A percentile compares a stretch with the other conserved stretches of the same genome.
Evolutionary conservation across 331 rosid genomes (phyloP).

Genomic region (Rhamnella rubrinervis): DNA sequence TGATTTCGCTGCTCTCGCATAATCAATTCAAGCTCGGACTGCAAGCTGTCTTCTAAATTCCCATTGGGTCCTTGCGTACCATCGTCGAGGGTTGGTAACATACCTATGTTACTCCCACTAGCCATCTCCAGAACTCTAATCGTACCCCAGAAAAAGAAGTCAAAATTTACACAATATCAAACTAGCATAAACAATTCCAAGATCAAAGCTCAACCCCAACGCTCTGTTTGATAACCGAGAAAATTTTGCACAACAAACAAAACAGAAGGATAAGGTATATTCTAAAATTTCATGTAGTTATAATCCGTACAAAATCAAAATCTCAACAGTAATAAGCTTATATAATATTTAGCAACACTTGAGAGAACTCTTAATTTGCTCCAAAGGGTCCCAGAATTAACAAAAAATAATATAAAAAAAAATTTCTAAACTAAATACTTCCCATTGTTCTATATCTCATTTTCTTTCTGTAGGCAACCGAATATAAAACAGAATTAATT

Average conservation of each 20-base stretch:
- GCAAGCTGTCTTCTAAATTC: slow-evolving; percentile 61
- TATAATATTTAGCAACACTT: neutral
- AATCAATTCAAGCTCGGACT: slow-evolving; percentile 75
- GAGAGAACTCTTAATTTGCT: neutral
- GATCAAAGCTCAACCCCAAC: slow-evolving; percentile 17
- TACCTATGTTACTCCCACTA: slow-evolving; percentile 51
- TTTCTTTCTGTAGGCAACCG: slow-evolving; percentile 5
- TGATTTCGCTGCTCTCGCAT: slow-evolving; percentile 65
- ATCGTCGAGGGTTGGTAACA: slow-evolving; percentile 29
- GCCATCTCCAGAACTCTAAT: slow-evolving; percentile 54
- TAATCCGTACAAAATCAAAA: slow-evolving; percentile 19
- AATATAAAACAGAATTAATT: slow-evolving; percentile 4
- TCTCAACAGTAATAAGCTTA: neutral
- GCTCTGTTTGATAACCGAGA: slow-evolving; percentile 4
- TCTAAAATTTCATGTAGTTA: slow-evolving; percentile 3
- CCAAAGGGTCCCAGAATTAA: slow-evolving; percentile 1
- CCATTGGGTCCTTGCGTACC: slow-evolving; percentile 40
- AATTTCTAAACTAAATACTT: slow-evolving; percentile 1
- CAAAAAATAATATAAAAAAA: neutral
- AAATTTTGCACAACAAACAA: neutral
- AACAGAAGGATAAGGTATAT: neutral
- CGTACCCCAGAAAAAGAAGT: slow-evolving; percentile 14
- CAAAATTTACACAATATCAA: slow-evolving; percentile 8
- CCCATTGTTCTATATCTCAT: neutral
- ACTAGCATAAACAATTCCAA: neutral